phyloP scores from a whole-genome alignment of 257 asterid species.

The Craterostigma plantagineum region DNA sequence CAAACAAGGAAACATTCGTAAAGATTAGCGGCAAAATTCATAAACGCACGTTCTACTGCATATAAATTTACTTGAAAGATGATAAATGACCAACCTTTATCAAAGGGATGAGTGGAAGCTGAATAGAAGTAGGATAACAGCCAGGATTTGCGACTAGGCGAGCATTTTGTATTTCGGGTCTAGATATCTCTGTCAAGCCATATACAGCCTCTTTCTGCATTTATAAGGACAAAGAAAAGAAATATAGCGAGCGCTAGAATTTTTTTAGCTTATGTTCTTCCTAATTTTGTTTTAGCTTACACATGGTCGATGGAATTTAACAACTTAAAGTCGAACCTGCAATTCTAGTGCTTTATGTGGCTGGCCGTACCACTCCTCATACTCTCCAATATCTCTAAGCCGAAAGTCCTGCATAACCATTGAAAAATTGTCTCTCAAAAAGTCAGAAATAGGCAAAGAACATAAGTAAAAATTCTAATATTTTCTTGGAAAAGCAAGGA shows the following conservation, averaged over 20 bases:
- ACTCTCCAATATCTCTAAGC: slow-evolving; percentile 55
- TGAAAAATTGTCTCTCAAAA: too few species aligned
- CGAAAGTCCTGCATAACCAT: slow-evolving; percentile 76
- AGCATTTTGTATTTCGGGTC: slow-evolving; percentile 51
- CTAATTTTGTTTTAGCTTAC: too few species aligned
- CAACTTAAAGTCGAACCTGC: slow-evolving; percentile 57
- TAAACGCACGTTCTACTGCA: neutral
- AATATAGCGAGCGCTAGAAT: too few species aligned
- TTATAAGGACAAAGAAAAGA: slow-evolving; percentile 6
- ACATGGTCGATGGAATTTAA: too few species aligned
- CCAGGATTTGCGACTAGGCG: slow-evolving; percentile 95
- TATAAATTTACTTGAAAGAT: neutral
- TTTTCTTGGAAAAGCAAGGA: neutral
- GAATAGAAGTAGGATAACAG: slow-evolving; percentile 86
- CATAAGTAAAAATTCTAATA: neutral
- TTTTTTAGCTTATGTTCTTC: too few species aligned
- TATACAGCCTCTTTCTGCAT: slow-evolving; percentile 80
- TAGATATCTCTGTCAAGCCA: slow-evolving; percentile 75
- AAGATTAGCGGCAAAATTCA: neutral
- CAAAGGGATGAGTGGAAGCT: slow-evolving; percentile 84
- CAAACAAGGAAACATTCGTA: neutral
- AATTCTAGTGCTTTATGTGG: slow-evolving; percentile 66
- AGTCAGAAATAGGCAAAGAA: neutral
- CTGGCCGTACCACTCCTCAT: slow-evolving; percentile 92
- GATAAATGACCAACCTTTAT: slow-evolving; percentile 35